Evolutionary conservation across 495 filamentous ascomycete species (phyloP).

Genomic region (Penicillium pancosmium): DNA sequence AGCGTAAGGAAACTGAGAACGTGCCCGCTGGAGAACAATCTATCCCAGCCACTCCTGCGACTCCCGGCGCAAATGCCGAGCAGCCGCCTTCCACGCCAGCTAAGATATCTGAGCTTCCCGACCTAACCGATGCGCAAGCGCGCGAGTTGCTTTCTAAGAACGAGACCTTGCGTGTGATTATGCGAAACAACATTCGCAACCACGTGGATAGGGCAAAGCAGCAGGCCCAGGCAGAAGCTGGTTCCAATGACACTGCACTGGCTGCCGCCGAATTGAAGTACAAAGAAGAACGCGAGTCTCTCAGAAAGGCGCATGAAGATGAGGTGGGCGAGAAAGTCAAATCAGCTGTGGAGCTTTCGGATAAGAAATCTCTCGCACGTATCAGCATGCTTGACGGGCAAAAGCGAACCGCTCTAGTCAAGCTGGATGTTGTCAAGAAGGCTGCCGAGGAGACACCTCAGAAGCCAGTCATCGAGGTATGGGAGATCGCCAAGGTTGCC

Average conservation of each 20-base stretch:
- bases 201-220: constrained; percentile 57
- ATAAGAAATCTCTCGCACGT: constrained; percentile 68
- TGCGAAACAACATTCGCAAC: constrained; percentile 67
- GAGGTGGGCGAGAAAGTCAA: constrained; percentile 46
- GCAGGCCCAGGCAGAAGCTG: constrained; percentile 17
- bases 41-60: constrained; percentile 26
- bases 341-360: constrained; percentile 46
- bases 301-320: constrained; percentile 60
- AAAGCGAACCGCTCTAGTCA: constrained; percentile 62
- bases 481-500: constrained; percentile 74
- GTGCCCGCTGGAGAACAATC: constrained; percentile 62
- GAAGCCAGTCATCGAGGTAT: constrained; percentile 79
- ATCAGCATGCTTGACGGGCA: constrained; percentile 82
- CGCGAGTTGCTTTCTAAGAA: constrained; percentile 67
- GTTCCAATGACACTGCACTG: constrained; percentile 31
- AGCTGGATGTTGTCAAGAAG: constrained; percentile 74
- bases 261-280: constrained; percentile 52
- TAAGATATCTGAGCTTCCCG: constrained; percentile 34
- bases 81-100: constrained; percentile 41
- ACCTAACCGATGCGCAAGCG: constrained; percentile 61
- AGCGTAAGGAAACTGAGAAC: constrained; percentile 63
- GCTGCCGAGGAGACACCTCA: constrained; percentile 84
- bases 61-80: constrained; percentile 30
- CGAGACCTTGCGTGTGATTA: constrained; percentile 62
- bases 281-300: constrained; percentile 58